Evolutionary conservation across 2,329 filamentous ascomycete genomes (phyloP).

Genomic region (Nemania diffusa): DNA sequence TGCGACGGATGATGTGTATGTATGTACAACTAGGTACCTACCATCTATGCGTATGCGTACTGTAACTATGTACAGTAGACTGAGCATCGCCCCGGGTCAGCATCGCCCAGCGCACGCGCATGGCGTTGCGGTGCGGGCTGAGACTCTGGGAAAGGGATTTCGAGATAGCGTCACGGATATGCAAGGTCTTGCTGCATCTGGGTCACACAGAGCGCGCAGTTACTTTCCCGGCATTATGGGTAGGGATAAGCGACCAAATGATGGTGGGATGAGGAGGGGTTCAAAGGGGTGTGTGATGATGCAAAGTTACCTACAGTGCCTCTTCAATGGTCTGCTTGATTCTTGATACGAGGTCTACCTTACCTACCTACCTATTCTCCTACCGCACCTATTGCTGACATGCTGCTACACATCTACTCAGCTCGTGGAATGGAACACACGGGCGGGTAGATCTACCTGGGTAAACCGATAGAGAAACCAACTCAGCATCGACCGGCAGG

Average conservation of each 20-base stretch:
- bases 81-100: conserved; percentile 16
- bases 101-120: not conserved
- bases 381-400: conserved; percentile 1
- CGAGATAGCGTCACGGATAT: conserved; percentile 40
- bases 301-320: not conserved
- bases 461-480: not conserved
- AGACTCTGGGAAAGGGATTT: conserved; percentile 36
- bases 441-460: not conserved
- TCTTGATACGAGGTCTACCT: not conserved
- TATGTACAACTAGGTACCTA: not conserved
- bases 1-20: conserved; percentile 4
- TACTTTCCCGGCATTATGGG: conserved; percentile 44
- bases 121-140: conserved; percentile 18
- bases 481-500: too few species aligned
- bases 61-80: not conserved
- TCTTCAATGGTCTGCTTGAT: not conserved
- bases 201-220: conserved; percentile 41
- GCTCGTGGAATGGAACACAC: conserved; percentile 3
- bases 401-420: not conserved
- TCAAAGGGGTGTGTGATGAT: conserved; percentile 33
- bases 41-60: too few species aligned
- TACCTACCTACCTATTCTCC: not conserved
- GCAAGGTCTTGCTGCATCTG: conserved; percentile 42
- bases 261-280: conserved; percentile 38
- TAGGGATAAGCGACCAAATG: conserved; percentile 42